These are phyloP conservation scores for Moringa oleifera DNA, from an alignment of 345 rosid species.

Conservation along the genomic window DNA sequence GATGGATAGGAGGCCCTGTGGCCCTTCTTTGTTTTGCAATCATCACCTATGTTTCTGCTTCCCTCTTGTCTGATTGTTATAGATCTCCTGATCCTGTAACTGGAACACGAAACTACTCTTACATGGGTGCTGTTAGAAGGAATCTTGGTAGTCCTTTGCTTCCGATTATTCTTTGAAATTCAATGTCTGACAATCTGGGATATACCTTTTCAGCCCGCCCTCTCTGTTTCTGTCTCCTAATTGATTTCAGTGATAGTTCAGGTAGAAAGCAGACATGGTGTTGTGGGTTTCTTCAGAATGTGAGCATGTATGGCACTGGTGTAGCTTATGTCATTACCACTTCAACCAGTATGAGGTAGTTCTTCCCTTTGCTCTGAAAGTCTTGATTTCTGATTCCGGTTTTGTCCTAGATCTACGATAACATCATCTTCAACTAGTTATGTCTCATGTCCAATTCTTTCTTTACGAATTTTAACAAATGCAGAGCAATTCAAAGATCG, in stretches of 20 bases:
- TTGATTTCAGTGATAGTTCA: conserved; percentile 5
- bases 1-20: conserved; percentile 66
- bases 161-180: background rate
- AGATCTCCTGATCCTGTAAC: conserved; percentile 35
- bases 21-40: conserved; percentile 42
- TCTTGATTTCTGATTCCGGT: no score
- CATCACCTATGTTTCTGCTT: conserved; percentile 41
- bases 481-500: conserved; percentile 48
- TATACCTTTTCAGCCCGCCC: no score
- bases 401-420: no score
- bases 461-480: background rate
- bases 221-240: conserved; percentile 1
- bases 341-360: conserved; percentile 45
- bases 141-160: conserved; percentile 21
- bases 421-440: no score
- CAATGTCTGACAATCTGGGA: no score
- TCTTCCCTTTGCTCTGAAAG: no score
- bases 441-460: background rate
- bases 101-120: conserved; percentile 39
- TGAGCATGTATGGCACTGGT: conserved; percentile 37
- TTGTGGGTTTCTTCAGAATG: conserved; percentile 29
- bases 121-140: conserved; percentile 28
- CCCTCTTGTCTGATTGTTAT: conserved; percentile 53
- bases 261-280: conserved; percentile 31
- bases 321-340: conserved; percentile 46